phyloP scores from a whole-genome alignment of 768 basidiomycete species.

The Leccinum aurantiacum region DNA sequence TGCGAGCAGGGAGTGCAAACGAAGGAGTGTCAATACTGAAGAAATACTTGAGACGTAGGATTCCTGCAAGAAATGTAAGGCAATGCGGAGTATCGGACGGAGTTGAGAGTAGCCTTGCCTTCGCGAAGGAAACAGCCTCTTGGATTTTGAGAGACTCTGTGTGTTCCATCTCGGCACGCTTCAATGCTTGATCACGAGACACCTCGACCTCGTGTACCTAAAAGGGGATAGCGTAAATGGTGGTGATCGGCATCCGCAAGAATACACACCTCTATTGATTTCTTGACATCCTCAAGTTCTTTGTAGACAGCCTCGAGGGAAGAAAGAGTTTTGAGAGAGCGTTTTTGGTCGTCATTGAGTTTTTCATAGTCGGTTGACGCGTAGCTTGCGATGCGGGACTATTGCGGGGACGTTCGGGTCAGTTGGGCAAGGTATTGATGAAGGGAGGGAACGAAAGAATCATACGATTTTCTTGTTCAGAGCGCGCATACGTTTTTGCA shows the following conservation, averaged over 20 bases:
- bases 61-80: conserved; percentile 37
- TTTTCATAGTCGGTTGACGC: conserved; percentile 64
- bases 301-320: conserved; percentile 75
- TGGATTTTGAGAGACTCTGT: conserved; percentile 54
- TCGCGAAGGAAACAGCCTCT: conserved; percentile 54
- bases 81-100: neutral
- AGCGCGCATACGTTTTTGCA: conserved; percentile 74
- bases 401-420: conserved; percentile 11
- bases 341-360: conserved; percentile 87
- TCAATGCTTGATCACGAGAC: conserved; percentile 52
- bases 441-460: conserved; percentile 18
- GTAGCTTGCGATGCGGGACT: conserved; percentile 77
- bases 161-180: conserved; percentile 57
- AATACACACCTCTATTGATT: conserved; percentile 78
- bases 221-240: conserved; percentile 1
- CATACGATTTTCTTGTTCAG: conserved; percentile 83
- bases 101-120: conserved; percentile 42
- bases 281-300: conserved; percentile 82
- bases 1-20: conserved; percentile 52
- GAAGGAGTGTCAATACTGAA: conserved; percentile 58
- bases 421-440: conserved; percentile 7
- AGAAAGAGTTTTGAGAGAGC: conserved; percentile 68
- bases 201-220: conserved; percentile 67
- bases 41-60: conserved; percentile 43
- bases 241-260: neutral